A percentile compares a stretch with the other conserved stretches of the same genome.
Conservation (phyloP, 1,139 yeast species). For the Pichia inconspicua region DNA sequence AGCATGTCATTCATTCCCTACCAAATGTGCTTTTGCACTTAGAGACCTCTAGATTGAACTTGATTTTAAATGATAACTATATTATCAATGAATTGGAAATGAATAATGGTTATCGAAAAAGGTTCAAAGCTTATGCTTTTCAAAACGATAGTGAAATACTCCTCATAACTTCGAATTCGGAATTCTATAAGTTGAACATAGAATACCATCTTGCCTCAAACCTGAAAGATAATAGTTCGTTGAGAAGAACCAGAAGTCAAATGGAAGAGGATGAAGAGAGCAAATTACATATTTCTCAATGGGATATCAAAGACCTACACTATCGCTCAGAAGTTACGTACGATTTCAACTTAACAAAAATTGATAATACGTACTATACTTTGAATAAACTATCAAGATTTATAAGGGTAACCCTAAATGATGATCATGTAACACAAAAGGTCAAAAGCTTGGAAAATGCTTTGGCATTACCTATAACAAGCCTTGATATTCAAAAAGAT, state of each 20-base stretch:
- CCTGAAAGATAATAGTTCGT: background rate
- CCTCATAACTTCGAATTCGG: background rate
- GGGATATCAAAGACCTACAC: background rate
- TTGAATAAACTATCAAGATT: background rate
- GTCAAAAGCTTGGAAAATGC: background rate
- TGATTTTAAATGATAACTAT: background rate
- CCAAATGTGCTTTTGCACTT: background rate
- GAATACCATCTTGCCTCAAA: background rate
- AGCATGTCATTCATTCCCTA: background rate
- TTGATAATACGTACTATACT: background rate
- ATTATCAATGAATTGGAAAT: background rate
- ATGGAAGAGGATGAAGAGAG: background rate
- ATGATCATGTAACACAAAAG: background rate
- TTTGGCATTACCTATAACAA: constrained; percentile 3
- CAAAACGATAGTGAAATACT: background rate
- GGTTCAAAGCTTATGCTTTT: background rate
- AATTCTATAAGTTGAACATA: background rate
- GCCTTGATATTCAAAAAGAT: background rate
- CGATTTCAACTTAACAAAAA: background rate
- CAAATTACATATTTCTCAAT: background rate
- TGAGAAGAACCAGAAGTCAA: constrained; percentile 1
- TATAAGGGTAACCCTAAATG: background rate
- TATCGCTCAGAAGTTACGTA: background rate
- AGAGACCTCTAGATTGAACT: background rate
- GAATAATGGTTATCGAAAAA: background rate